These are phyloP conservation scores for Saccharomyces jurei DNA, from an alignment of 805 yeast species.

Conservation along the genomic window DNA sequence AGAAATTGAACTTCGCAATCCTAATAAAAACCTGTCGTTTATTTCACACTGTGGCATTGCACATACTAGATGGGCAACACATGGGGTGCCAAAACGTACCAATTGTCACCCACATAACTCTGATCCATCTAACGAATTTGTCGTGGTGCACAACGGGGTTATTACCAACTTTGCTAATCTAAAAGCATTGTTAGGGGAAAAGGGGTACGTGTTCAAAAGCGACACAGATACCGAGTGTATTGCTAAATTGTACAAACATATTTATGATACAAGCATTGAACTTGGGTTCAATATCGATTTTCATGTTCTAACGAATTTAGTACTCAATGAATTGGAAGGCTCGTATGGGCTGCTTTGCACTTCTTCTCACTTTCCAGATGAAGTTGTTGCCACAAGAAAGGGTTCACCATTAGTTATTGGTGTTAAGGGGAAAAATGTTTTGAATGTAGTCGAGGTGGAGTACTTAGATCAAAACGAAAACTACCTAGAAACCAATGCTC, in stretches of 20 bases:
- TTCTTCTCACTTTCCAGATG: conserved; percentile 89
- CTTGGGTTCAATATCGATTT: conserved; percentile 79
- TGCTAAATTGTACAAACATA: conserved; percentile 87
- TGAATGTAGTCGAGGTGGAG: conserved; percentile 96
- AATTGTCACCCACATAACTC: conserved; percentile 97
- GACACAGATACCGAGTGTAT: conserved; percentile 98
- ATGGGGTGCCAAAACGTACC: conserved; percentile 77
- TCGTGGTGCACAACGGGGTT: conserved; percentile 95
- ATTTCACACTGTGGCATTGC: conserved; percentile 93
- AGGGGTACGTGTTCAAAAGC: conserved; percentile 77
- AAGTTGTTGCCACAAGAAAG: conserved; percentile 92
- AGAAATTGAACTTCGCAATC: conserved; percentile 44
- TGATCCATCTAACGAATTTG: conserved; percentile 73
- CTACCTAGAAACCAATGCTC: conserved; percentile 22
- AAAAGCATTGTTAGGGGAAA: conserved; percentile 66
- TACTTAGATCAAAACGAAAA: conserved; percentile 59
- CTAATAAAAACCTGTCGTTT: conserved; percentile 56
- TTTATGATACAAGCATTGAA: conserved; percentile 66
- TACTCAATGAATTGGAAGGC: conserved; percentile 88
- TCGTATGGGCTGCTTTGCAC: conserved; percentile 93
- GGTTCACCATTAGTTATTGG: conserved; percentile 97
- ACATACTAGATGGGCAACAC: conserved; percentile 99
- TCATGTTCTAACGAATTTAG: conserved; percentile 86
- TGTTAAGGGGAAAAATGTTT: conserved; percentile 88
- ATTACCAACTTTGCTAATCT: conserved; percentile 92